Base-by-base conservation (phyloP, 257 asterid species). In the Datura wrightii region DNA sequence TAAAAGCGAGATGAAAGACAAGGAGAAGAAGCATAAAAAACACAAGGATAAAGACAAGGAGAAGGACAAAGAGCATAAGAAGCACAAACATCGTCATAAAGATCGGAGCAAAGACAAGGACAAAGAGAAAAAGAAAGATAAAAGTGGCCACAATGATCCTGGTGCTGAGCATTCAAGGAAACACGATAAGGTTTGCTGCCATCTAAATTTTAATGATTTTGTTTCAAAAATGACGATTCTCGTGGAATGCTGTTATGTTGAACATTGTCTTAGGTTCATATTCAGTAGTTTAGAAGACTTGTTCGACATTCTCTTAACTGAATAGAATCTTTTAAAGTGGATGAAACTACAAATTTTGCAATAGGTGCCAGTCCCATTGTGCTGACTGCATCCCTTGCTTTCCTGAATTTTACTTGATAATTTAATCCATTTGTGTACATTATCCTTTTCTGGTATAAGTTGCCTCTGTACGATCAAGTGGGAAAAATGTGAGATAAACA, bases 71-170 rank as follows among this genome's bases (percentile, higher is more conserved):
- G 98, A 94, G 90, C 98, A 93, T 87, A 93, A 94, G 90, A 96
- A 91, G 95, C 98, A 96, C 89, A 94, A 92, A 85, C 99, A 92
- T 88, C 98, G 96, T 84, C 98, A 96, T 88, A 96, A 96, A 88
- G 98, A 96, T 86, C 97, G 98, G 76, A 93, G 94, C 87, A 95
- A 95, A 87, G 97, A 96, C 88, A 95, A 93, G 90, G 99, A 96
- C 92, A 95, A 96, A 91, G 98, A 96, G 89, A 96, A 92, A 91
- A 94, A 91, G 90, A 96, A 93, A 80, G 97, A 93, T 71, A 96
- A 90, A 89, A 89, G 92, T 84, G 90, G 93, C 86, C 94, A 90
- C 89, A 94, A 90, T 85, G 99, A 96, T 79, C 90, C 98, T 85
- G 97, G 93, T 78, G 93, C 94, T 84, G 97, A 96, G 83, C 96